These are phyloP conservation scores for Tulasnella sp. DNA, from an alignment of 768 basidiomycete genomes.

Conservation along the genomic window DNA sequence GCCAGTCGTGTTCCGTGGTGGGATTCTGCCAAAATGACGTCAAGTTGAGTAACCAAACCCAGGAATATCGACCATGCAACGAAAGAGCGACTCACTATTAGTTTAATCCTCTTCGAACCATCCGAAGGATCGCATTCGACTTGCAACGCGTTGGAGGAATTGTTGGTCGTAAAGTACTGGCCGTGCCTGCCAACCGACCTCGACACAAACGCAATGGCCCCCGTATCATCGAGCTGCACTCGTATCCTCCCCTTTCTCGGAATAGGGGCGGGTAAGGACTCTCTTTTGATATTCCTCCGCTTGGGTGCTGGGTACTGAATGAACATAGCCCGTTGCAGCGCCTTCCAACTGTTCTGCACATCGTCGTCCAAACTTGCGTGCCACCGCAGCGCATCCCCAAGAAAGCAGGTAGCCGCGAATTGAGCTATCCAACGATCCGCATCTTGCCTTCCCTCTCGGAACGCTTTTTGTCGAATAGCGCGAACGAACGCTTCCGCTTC, in stretches of 20 bases:
- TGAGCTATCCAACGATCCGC: neutral
- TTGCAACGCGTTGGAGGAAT: neutral
- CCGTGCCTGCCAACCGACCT: neutral
- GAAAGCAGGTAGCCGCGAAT: neutral
- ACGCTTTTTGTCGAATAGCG: neutral
- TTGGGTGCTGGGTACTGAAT: neutral
- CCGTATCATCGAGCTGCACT: neutral
- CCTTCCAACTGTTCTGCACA: slow-evolving; percentile 1
- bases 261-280: neutral
- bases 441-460: neutral
- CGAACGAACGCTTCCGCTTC: neutral
- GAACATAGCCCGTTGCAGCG: neutral
- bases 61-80: neutral
- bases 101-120: neutral
- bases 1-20: neutral
- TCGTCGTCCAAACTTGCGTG: slow-evolving; percentile 8
- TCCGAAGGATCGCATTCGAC: neutral
- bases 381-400: neutral
- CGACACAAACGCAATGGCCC: neutral
- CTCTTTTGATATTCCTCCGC: neutral
- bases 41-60: neutral
- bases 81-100: neutral
- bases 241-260: neutral
- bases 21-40: neutral
- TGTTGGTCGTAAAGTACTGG: neutral